phyloP scores from a whole-genome alignment of 768 basidiomycete species.

The Termitomyces sp. region DNA sequence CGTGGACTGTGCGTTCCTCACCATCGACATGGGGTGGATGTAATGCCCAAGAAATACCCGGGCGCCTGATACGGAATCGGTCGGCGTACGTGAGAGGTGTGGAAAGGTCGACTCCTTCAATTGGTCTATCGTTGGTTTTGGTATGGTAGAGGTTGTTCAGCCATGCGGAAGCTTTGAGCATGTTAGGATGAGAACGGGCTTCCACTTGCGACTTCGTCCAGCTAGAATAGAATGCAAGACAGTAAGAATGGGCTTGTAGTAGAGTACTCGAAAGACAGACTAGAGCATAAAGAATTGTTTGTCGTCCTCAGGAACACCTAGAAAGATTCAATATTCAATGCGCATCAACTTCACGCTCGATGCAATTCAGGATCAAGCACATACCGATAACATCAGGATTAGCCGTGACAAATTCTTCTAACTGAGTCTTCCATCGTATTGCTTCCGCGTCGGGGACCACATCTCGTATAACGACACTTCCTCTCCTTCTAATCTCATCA shows the following conservation, averaged over 20 bases:
- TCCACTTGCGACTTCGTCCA: conserved; percentile 53
- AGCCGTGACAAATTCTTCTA: conserved; percentile 49
- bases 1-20: conserved; percentile 13
- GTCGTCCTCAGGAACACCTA: conserved; percentile 49
- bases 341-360: not conserved
- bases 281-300: conserved; percentile 75
- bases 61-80: conserved; percentile 67
- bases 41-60: conserved; percentile 49
- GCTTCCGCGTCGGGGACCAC: conserved; percentile 57
- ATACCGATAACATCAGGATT: conserved; percentile 55
- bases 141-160: conserved; percentile 60
- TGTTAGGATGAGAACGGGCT: conserved; percentile 63
- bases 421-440: conserved; percentile 47
- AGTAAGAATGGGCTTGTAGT: not conserved
- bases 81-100: conserved; percentile 69
- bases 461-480: conserved; percentile 56
- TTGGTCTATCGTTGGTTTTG: conserved; percentile 24
- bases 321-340: not conserved
- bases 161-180: conserved; percentile 51
- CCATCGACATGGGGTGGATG: conserved; percentile 43
- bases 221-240: conserved; percentile 12
- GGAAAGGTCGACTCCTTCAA: conserved; percentile 53
- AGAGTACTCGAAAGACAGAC: conserved; percentile 28
- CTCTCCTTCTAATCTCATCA: conserved; percentile 45
- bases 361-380: not conserved